Conservation (phyloP, 2,329 filamentous ascomycete genomes). For the Kalmusia sp. region DNA sequence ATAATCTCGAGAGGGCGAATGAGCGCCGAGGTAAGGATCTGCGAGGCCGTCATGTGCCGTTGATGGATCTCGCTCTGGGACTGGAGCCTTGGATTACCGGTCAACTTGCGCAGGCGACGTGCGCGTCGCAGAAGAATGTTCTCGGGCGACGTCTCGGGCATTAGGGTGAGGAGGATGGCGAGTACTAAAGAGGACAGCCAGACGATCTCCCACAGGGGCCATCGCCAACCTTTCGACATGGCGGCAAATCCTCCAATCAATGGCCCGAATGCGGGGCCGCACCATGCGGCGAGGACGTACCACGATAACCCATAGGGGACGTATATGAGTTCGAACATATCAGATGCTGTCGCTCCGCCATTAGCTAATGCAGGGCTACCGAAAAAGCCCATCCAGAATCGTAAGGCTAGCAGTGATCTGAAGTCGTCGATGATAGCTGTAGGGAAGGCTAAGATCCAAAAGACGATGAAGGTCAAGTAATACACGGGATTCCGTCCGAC, state of each 20-base stretch:
- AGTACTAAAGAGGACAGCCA: constrained; percentile 51
- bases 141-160: constrained; percentile 49
- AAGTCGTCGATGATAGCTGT: not conserved
- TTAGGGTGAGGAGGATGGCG: constrained; percentile 49
- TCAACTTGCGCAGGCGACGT: constrained; percentile 49
- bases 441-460: not conserved
- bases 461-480: not conserved
- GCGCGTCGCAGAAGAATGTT: constrained; percentile 54
- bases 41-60: constrained; percentile 40
- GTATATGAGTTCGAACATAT: not conserved
- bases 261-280: not conserved
- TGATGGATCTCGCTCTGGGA: constrained; percentile 50
- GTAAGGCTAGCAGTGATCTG: not conserved
- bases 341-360: not conserved
- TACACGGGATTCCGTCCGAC: not conserved
- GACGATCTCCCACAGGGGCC: constrained; percentile 36
- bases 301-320: not conserved
- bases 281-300: not conserved
- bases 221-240: not conserved
- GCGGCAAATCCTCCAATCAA: not conserved
- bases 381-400: not conserved
- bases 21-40: constrained; percentile 45
- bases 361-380: not conserved
- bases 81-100: constrained; percentile 47
- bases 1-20: constrained; percentile 54